phyloP scores from a whole-genome alignment of 1,284 basidiomycete genomes.

The Ceratobasidium theobromae region DNA sequence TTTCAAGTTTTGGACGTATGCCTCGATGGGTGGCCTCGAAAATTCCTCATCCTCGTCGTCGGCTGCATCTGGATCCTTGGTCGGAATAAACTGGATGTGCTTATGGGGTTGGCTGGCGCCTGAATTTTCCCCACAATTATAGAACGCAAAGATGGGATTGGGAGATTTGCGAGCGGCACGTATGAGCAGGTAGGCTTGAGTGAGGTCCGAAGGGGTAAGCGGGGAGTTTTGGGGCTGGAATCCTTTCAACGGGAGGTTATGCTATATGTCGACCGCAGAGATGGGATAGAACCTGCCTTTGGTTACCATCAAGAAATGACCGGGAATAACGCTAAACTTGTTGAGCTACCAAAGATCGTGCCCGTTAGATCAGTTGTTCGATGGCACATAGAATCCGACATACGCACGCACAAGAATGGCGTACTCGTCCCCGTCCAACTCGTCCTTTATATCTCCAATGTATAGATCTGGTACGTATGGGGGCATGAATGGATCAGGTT shows the following conservation, averaged over 20 bases:
- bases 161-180: conserved; percentile 63
- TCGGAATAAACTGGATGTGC: conserved; percentile 79
- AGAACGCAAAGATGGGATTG: conserved; percentile 72
- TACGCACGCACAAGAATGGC: conserved; percentile 64
- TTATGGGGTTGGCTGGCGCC: conserved; percentile 88
- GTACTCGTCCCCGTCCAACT: conserved; percentile 63
- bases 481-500: conserved; percentile 70
- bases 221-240: conserved; percentile 75
- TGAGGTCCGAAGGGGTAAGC: conserved; percentile 72
- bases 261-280: no score
- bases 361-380: background rate
- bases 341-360: conserved; percentile 58
- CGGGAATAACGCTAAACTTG: conserved; percentile 79
- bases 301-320: conserved; percentile 79
- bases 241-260: conserved; percentile 49
- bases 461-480: conserved; percentile 75
- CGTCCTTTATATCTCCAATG: conserved; percentile 69
- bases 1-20: background rate
- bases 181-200: conserved; percentile 69
- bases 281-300: conserved; percentile 55
- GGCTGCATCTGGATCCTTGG: conserved; percentile 49
- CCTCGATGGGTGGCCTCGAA: conserved; percentile 35
- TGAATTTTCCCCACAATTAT: conserved; percentile 80
- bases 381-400: conserved; percentile 5
- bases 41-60: conserved; percentile 61